Evolutionary conservation across 169 alveolate genomes (phyloP).

Genomic region (Eimeria acervulina): DNA sequence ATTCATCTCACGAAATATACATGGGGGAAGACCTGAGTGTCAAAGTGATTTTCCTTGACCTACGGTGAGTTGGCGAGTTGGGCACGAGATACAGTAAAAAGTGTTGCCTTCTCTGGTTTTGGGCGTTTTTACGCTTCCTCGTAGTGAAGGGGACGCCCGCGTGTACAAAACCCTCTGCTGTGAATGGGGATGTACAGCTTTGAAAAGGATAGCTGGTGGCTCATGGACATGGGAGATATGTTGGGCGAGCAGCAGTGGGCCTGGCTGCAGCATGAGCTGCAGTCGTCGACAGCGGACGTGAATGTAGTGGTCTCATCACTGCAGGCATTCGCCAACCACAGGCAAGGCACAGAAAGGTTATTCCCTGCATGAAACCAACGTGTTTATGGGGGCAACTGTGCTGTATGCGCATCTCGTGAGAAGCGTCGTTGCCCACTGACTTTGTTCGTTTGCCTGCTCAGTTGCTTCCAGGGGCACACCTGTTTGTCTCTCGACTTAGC

Average conservation of each 20-base stretch:
- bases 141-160: neutral
- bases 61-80: slow-evolving; percentile 22
- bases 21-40: slow-evolving; percentile 65
- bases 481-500: neutral
- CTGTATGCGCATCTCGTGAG: neutral
- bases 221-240: slow-evolving; percentile 79
- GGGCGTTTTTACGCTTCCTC: neutral
- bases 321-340: slow-evolving; percentile 77
- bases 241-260: slow-evolving; percentile 83
- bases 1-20: slow-evolving; percentile 43
- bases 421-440: neutral
- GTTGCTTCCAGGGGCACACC: neutral
- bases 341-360: slow-evolving; percentile 7
- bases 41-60: slow-evolving; percentile 55
- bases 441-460: neutral
- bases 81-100: neutral
- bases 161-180: no score
- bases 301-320: slow-evolving; percentile 77
- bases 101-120: neutral
- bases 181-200: slow-evolving; percentile 49
- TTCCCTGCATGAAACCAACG: neutral
- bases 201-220: slow-evolving; percentile 79
- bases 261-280: slow-evolving; percentile 81
- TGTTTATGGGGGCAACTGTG: neutral
- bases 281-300: slow-evolving; percentile 57